These are phyloP conservation scores for Termitomyces sp. DNA, from an alignment of 768 basidiomycete genomes.

Conservation along the genomic window DNA sequence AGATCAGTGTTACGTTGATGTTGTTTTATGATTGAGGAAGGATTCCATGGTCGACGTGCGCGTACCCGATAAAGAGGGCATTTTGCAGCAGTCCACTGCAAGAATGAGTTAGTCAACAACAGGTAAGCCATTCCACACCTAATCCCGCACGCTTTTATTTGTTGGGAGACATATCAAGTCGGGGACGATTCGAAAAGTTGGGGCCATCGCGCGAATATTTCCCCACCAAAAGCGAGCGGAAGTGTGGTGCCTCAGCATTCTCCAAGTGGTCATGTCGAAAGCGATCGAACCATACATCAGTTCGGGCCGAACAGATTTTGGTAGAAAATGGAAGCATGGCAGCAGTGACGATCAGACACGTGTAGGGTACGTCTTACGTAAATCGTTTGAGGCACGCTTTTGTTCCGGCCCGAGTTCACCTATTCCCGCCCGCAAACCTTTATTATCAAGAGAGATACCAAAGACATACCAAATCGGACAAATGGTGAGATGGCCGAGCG, in stretches of 20 bases:
- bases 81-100: slow-evolving; percentile 8
- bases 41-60: too few relatives aligned
- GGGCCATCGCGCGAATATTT: slow-evolving; percentile 2
- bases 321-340: slow-evolving; percentile 6
- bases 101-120: neutral
- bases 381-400: slow-evolving; percentile 6
- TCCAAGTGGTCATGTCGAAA: slow-evolving; percentile 1
- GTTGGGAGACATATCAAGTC: slow-evolving; percentile 11
- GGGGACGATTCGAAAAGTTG: slow-evolving; percentile 12
- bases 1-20: too few relatives aligned
- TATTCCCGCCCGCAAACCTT: too few relatives aligned
- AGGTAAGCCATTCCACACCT: slow-evolving; percentile 15
- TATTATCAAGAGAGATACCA: too few relatives aligned
- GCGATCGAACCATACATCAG: slow-evolving; percentile 5
- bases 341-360: slow-evolving; percentile 12
- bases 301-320: slow-evolving; percentile 5
- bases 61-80: too few relatives aligned
- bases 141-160: slow-evolving; percentile 10
- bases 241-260: slow-evolving; percentile 1
- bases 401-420: too few relatives aligned
- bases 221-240: slow-evolving; percentile 10
- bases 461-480: too few relatives aligned
- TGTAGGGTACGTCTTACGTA: neutral
- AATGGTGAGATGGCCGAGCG: slow-evolving; percentile 67
- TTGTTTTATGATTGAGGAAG: too few relatives aligned